Base-by-base conservation (phyloP, 2,329 filamentous ascomycete genomes). In the Neospermospora avenae region DNA sequence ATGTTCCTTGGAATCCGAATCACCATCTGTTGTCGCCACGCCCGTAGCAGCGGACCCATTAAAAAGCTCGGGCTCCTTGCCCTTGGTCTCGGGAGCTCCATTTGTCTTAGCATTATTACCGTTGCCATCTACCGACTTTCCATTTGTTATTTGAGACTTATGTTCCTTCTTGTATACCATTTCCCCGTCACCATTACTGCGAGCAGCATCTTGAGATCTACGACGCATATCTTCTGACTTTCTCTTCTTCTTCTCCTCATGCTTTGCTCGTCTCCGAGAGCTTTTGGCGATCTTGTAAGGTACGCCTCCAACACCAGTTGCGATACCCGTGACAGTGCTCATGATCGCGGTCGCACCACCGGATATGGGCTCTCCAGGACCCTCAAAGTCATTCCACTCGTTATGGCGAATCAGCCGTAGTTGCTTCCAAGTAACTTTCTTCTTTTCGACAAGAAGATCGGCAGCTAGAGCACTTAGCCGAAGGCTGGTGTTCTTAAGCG, bases 341-440 rank as follows among this genome's bases (percentile, higher is more conserved):
- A 83, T 42, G 4, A 90, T 66, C 0, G 86, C 86, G 11, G 84
- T 83, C 35, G 84, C 83, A 3, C 83, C 76, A 3, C 87, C 88
- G 0, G 87, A 89, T 13, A 91, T 76, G 0, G 88, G 88, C 69
- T 91, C 88, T 0, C 88, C 88, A 0, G 88, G 87, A 0, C 89
- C 89, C 65, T 89, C 86, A 67, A 90, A 91, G 67, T 91, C 88
- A 65, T 90, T 89, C 86, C 88, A 91, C 67, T 90, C 87, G 54
- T 81, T 83, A 67, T 89, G 86, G 8, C 88, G 78, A 8, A 89
- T 69, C 0, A 91, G 77, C 13, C 83, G 80, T 49, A 91, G 73
- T 60, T 84, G 82, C 58, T 81, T 82, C 82, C 86, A 90, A 24
- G 80, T 78, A 22, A 89, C 69, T 63, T 82, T 79, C n/a, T 84